Conservation (phyloP, 331 rosid genomes). For the Stylosanthes scabra region DNA sequence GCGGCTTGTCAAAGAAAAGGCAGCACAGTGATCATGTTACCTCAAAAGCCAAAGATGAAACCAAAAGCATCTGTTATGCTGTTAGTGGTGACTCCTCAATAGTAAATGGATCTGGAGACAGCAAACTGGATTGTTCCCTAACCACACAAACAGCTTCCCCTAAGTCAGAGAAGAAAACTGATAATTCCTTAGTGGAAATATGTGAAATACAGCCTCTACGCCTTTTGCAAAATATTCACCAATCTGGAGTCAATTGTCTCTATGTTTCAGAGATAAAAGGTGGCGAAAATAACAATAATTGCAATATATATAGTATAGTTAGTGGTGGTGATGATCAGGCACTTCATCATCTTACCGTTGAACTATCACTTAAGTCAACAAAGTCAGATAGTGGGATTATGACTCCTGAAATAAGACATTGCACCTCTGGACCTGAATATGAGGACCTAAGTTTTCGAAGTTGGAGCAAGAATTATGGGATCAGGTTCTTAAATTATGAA, state of each 20-base stretch:
- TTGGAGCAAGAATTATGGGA: constrained; percentile 42
- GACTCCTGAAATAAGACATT: constrained; percentile 36
- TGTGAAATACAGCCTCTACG: constrained; percentile 72
- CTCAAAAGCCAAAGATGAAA: constrained; percentile 41
- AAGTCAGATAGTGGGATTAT: constrained; percentile 40
- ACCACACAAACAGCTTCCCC: constrained; percentile 40
- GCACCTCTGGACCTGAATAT: constrained; percentile 40
- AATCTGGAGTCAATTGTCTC: constrained; percentile 95
- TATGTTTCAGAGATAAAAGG: constrained; percentile 73
- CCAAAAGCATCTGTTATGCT: constrained; percentile 36
- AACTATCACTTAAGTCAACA: constrained; percentile 50
- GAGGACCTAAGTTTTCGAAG: constrained; percentile 40
- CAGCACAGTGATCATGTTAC: constrained; percentile 33
- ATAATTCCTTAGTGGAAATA: constrained; percentile 52
- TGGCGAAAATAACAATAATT: constrained; percentile 41
- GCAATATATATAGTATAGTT: constrained; percentile 57
- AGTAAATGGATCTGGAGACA: constrained; percentile 45
- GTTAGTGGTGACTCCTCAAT: constrained; percentile 41
- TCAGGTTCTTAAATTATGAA: constrained; percentile 55
- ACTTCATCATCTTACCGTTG: constrained; percentile 67
- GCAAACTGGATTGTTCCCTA: constrained; percentile 43
- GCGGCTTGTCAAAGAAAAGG: constrained; percentile 53
- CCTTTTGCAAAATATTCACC: constrained; percentile 67
- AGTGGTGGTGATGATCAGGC: constrained; percentile 99
- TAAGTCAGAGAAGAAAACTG: constrained; percentile 42